Conservation (phyloP, 1,284 basidiomycete genomes). For the Melampsora americana region DNA sequence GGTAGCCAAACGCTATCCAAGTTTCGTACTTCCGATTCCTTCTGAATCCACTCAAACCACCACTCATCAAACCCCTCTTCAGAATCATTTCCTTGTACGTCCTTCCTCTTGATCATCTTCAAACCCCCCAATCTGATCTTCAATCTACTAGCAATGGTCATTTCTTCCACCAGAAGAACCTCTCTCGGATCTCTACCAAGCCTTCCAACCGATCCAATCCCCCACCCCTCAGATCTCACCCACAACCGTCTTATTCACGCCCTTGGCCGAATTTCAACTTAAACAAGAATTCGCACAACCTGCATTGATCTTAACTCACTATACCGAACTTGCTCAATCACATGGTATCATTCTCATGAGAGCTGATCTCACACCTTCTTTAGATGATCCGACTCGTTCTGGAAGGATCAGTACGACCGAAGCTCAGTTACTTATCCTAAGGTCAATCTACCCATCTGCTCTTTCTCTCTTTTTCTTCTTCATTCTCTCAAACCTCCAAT, state of each 20-base stretch:
- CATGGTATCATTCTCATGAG: slow-evolving; percentile 82
- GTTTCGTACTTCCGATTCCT: slow-evolving; percentile 71
- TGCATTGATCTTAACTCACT: slow-evolving; percentile 82
- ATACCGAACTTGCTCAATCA: slow-evolving; percentile 77
- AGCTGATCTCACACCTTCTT: slow-evolving; percentile 79
- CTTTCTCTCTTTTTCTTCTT: slow-evolving; percentile 60
- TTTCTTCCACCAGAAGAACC: slow-evolving; percentile 21
- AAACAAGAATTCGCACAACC: slow-evolving; percentile 84
- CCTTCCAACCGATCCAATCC: slow-evolving; percentile 43
- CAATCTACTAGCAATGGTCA: slow-evolving; percentile 29
- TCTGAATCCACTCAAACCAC: not conserved
- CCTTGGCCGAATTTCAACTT: slow-evolving; percentile 88
- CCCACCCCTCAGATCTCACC: not conserved
- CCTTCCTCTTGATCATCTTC: not conserved
- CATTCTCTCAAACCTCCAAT: too few species aligned
- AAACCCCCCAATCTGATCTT: too few species aligned
- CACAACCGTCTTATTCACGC: slow-evolving; percentile 76
- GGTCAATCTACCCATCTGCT: slow-evolving; percentile 70
- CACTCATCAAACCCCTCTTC: not conserved
- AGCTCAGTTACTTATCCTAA: slow-evolving; percentile 56
- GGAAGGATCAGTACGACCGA: slow-evolving; percentile 47
- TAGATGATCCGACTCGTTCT: slow-evolving; percentile 54
- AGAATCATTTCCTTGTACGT: slow-evolving; percentile 41
- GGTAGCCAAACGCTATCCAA: slow-evolving; percentile 65
- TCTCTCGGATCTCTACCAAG: not conserved